Conservation (phyloP, 129 eudicot genomes). For the carrot (Daucus carota) region DH1_v3.0 NC_030381.2:4973501-4974000, state of each 20-base stretch:
- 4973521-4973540: slow-evolving; percentile 90
- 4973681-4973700: slow-evolving; percentile 67
- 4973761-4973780: slow-evolving; percentile 85
- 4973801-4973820: slow-evolving; percentile 53
- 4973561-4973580: slow-evolving; percentile 82
- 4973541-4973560: slow-evolving; percentile 88
- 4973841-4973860: neutral
- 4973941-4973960: neutral
- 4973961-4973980: neutral
- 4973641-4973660: slow-evolving; percentile 80
- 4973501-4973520: slow-evolving; percentile 96
- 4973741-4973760: slow-evolving; percentile 64
- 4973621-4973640: slow-evolving; percentile 99
- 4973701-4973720: slow-evolving; percentile 60
- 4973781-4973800: slow-evolving; percentile 90
- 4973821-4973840: neutral
- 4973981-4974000: neutral
- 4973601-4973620: slow-evolving; percentile 65
- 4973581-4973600: slow-evolving; percentile 93
- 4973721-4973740: slow-evolving; percentile 94
- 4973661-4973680: slow-evolving; percentile 83
- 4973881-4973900: neutral
- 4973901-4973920: neutral
- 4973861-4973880: neutral
- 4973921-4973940: neutral